Conservation (phyloP, 768 basidiomycete genomes). For the Chalciporus sphaerocephalus region DNA sequence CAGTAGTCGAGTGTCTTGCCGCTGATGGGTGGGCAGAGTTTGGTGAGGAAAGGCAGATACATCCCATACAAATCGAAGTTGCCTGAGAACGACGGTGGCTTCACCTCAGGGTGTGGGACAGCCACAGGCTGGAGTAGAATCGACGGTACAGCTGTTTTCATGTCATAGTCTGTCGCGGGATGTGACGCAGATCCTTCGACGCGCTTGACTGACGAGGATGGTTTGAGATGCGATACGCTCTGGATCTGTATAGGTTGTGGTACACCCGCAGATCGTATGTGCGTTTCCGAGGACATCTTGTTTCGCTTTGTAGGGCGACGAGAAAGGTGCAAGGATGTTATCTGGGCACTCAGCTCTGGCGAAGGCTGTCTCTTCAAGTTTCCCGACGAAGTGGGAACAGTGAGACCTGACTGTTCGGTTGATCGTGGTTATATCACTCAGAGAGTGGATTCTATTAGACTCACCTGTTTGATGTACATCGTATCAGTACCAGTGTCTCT, state of each 20-base stretch:
- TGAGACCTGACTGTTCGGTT: slow-evolving; percentile 8
- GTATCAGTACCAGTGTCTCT: background rate
- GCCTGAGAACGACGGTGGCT: slow-evolving; percentile 24
- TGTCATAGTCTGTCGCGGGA: background rate
- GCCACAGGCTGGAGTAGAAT: slow-evolving; percentile 7
- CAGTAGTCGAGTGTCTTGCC: slow-evolving; percentile 26
- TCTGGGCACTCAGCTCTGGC: slow-evolving; percentile 10
- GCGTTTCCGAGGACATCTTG: slow-evolving; percentile 6
- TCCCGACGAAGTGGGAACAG: slow-evolving; percentile 17
- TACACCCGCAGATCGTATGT: background rate
- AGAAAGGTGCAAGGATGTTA: background rate
- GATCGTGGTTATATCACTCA: background rate
- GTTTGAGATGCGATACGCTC: background rate
- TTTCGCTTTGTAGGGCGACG: slow-evolving; percentile 20
- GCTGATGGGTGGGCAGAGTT: slow-evolving; percentile 29
- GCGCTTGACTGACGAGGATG: slow-evolving; percentile 8
- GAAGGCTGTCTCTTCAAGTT: slow-evolving; percentile 22
- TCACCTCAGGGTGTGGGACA: slow-evolving; percentile 3
- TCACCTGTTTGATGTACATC: slow-evolving; percentile 20
- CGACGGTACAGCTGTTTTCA: slow-evolving; percentile 1
- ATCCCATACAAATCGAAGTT: slow-evolving; percentile 40
- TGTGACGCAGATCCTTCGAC: slow-evolving; percentile 4
- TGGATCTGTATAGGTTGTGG: slow-evolving; percentile 12
- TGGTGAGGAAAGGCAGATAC: slow-evolving; percentile 35
- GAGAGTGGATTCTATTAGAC: background rate